Base-by-base conservation (phyloP, 441 rosid species). In the Populus hybrid region DNA sequence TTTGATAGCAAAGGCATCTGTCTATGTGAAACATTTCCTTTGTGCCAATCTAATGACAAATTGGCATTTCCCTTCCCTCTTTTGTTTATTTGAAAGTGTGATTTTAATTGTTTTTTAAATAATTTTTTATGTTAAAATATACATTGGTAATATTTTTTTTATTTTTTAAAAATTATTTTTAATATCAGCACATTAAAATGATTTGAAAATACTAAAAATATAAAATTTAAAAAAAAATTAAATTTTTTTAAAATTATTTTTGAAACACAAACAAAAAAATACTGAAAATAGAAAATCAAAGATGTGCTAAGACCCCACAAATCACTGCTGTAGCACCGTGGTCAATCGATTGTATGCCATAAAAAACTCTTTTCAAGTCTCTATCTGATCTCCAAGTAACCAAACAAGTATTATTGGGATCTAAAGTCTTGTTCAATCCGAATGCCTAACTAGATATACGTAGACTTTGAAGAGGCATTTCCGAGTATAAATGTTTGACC, bases 31-130 rank as follows among this genome's bases (percentile, higher is more conserved):
- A 34, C 50, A 46, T 23, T 34, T 81, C 74, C 78, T 36, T 2
- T 34, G 26, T 67, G 78, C 82, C 81, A 21, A 82, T 80, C 82
- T 81, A 83, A 75, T 71, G 53, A 82, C 32, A 21, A 30, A 32
- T 53, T 53, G 61, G 66, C 50, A 20, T 16, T 10, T 38, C 53
- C 36, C 38, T 6, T 21, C 32, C 64, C 18, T 38, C 66, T 69
- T 42, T 14, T 12, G 26, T 24, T 24, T 24, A 28, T 28, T 28
- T 28, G n/a, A n/a, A n/a, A n/a, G n/a, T n/a, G n/a, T n/a, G n/a
- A n/a, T n/a, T n/a, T n/a, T n/a, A n/a, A n/a, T n/a, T n/a, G 0
- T 28, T 28, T 28, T 28, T 28, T 2, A 28, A 28, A 28, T 28
- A 28, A 28, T 28, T 28, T 28, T 28, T 28, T 0, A 28, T 28